Percentiles rank a stretch among this genome's conserved stretches.
Evolutionary conservation across 139 green algal genomes (phyloP).

Genomic region (Coelastrella sp.): DNA sequence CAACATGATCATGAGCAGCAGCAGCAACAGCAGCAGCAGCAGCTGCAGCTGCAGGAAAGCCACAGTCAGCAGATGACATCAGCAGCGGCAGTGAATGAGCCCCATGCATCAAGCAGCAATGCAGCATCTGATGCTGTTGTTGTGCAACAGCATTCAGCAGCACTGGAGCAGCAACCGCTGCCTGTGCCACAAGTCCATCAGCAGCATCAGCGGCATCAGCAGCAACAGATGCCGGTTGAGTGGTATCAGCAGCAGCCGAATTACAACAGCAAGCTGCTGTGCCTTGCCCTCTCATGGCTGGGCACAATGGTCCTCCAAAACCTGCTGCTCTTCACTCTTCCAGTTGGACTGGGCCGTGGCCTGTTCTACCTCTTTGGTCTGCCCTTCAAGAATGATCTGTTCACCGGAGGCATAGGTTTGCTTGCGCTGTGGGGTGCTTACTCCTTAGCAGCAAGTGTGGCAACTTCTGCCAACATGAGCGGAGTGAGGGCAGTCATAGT

Average conservation of each 20-base stretch:
- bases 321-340: slow-evolving; percentile 22
- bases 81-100: background rate
- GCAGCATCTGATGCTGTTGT: background rate
- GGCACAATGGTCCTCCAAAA: background rate
- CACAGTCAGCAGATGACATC: background rate
- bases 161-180: background rate
- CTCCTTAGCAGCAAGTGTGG: slow-evolving; percentile 16
- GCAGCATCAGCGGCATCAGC: slow-evolving; percentile 28
- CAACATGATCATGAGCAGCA: background rate
- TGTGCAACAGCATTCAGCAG: background rate
- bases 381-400: slow-evolving; percentile 44
- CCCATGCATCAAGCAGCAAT: background rate
- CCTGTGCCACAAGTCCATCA: background rate
- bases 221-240: slow-evolving; percentile 27
- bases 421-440: slow-evolving; percentile 20
- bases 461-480: slow-evolving; percentile 11
- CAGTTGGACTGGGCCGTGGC: slow-evolving; percentile 20
- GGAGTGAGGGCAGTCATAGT: background rate
- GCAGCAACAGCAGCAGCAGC: slow-evolving; percentile 32
- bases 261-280: slow-evolving; percentile 27
- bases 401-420: slow-evolving; percentile 23
- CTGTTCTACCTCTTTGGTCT: slow-evolving; percentile 7
- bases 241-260: slow-evolving; percentile 37
- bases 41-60: background rate
- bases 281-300: background rate